phyloP scores from a whole-genome alignment of 2,329 filamentous ascomycete species.

The Penicillium sp. region DNA sequence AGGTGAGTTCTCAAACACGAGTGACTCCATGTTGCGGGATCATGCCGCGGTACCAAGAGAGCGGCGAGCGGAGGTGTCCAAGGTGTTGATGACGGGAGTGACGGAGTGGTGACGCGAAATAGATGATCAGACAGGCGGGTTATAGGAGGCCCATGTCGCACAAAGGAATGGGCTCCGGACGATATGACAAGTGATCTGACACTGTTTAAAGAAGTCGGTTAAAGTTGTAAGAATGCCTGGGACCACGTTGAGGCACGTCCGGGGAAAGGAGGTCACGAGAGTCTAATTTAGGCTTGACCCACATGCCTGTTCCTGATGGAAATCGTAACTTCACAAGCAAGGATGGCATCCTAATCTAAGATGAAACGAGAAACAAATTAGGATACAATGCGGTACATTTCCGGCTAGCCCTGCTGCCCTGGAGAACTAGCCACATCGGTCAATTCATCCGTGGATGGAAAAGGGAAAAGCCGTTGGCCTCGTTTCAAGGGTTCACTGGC shows the following conservation, averaged over 20 bases:
- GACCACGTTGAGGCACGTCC: slow-evolving; percentile 23
- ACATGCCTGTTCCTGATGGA: slow-evolving; percentile 21
- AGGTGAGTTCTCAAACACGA: slow-evolving; percentile 82
- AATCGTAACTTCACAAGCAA: neutral
- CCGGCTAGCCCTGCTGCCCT: too few relatives aligned
- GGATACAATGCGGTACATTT: neutral
- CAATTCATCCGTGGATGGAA: neutral
- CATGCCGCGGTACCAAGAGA: slow-evolving; percentile 28
- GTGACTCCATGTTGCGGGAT: slow-evolving; percentile 67
- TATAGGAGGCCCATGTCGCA: slow-evolving; percentile 18
- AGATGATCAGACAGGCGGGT: slow-evolving; percentile 66
- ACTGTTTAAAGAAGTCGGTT: neutral
- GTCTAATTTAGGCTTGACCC: slow-evolving; percentile 24
- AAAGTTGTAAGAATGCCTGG: slow-evolving; percentile 5
- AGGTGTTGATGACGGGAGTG: slow-evolving; percentile 1
- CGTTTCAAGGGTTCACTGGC: neutral
- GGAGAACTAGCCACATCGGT: neutral
- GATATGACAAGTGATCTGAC: neutral
- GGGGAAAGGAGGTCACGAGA: slow-evolving; percentile 31
- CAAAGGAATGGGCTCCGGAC: slow-evolving; percentile 4
- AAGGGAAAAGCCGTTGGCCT: neutral
- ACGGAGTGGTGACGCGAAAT: slow-evolving; percentile 55
- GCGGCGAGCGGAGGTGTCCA: slow-evolving; percentile 14
- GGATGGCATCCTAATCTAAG: neutral
- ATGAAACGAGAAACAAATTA: neutral